Percentiles rank a stretch among this genome's conserved stretches.
These are phyloP conservation scores for Corylus heterophylla DNA, from an alignment of 306 rosid species.

Conservation along the genomic window DNA sequence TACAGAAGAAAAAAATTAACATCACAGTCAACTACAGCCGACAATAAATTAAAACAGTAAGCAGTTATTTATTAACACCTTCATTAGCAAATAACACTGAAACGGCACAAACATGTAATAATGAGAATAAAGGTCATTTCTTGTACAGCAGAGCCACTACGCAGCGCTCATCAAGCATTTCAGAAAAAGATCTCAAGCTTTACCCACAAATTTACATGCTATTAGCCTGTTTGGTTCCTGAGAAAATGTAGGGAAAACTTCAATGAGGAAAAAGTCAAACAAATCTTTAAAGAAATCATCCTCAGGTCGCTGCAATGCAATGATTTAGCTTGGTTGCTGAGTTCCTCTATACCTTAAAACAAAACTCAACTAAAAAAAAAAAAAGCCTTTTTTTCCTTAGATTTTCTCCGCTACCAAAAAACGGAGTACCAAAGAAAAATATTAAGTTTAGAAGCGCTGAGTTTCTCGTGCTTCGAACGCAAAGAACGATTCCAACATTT, in stretches of 20 bases:
- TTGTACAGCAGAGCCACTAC: neutral
- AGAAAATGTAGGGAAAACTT: neutral
- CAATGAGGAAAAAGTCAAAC: neutral
- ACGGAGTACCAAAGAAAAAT: neutral
- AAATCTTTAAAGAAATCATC: neutral
- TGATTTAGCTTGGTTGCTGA: neutral
- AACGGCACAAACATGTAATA: neutral
- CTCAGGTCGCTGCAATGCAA: constrained; percentile 5
- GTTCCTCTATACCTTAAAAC: neutral
- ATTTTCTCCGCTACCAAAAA: neutral
- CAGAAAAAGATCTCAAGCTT: neutral
- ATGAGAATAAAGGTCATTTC: neutral
- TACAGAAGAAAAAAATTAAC: neutral
- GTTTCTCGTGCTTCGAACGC: neutral
- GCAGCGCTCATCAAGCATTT: neutral
- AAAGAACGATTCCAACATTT: neutral
- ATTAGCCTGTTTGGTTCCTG: neutral
- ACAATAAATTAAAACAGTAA: neutral
- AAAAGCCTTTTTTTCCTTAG: neutral
- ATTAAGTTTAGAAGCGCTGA: neutral
- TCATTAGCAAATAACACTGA: neutral
- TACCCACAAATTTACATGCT: no score
- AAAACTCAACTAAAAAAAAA: neutral
- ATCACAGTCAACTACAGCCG: neutral
- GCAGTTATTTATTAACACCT: neutral